Base-by-base conservation (phyloP, 2,329 filamentous ascomycete genomes). In the Emericellopsis cladophorae region DNA sequence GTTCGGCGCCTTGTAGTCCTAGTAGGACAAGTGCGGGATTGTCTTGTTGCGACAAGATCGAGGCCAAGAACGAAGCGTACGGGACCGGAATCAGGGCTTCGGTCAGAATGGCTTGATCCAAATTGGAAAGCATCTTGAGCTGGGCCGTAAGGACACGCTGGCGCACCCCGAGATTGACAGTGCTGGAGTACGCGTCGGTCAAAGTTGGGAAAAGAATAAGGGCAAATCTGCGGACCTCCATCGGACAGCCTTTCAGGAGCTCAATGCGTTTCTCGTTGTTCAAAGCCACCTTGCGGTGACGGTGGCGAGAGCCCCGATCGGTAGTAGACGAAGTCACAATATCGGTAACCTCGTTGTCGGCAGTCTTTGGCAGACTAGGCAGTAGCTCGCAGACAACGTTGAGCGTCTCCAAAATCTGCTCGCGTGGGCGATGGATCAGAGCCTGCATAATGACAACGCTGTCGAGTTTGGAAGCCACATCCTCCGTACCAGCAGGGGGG, bases 381-480 rank as follows among this genome's bases (percentile, higher is more conserved):
- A 98, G 71, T 24, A 98, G 69, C 63, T 98, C 92, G 65, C 92
- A 95, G 48, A 98, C 88, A 47, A 98, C 88, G 56, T 96, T 96
- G 47, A 98, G 73, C 2, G 93, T 95, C 66, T 98, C 92, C 50
- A 90, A 92, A 15, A 98, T 85, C 61, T 98, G 92, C 50, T 98
- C 93, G 42, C 89, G 81, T 7, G 92, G 92, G 33, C 90, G 81
- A 55, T 96, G 92, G 40, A 98, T 95, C 47, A 98, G 71, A 31
- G 93, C 88, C 64, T 98, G 92, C 93, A 98, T 98, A 53, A 98
- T 92, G 36, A 98, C 77, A 42, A 96, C 90, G 54, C 88, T 95
- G 60, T 96, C 90, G 48, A 96, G 82, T 62, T 93, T 95, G 31
- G 77, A 82, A 24, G 80, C 83, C 43, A 87, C 76, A 56, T 90